phyloP scores from a whole-genome alignment of 2,329 filamentous ascomycete species.

The Penicillium crustosum region DNA sequence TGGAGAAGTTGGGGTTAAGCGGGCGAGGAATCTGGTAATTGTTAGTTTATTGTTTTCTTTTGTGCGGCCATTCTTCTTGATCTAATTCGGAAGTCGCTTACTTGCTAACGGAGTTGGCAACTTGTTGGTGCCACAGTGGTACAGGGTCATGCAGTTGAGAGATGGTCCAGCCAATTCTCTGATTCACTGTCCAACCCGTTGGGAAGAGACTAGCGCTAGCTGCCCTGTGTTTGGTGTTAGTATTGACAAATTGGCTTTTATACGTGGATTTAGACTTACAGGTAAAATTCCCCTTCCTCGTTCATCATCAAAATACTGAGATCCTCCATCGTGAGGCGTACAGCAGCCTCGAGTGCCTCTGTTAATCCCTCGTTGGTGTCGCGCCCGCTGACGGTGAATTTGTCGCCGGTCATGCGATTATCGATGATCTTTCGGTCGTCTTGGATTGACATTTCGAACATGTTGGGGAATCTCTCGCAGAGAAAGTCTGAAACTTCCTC shows the following conservation, averaged over 20 bases:
- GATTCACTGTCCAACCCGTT: conserved; percentile 52
- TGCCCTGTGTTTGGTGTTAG: conserved; percentile 33
- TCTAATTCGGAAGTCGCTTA: conserved; percentile 22
- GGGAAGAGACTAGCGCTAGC: conserved; percentile 56
- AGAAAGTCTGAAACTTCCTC: conserved; percentile 49
- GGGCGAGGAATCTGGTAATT: conserved; percentile 45
- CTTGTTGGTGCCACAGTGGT: conserved; percentile 51
- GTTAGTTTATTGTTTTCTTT: neutral
- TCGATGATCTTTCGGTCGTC: conserved; percentile 35
- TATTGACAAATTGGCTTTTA: neutral
- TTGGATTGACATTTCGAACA: conserved; percentile 39
- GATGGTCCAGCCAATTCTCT: conserved; percentile 52
- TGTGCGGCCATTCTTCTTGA: accelerated
- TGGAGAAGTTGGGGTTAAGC: conserved; percentile 44
- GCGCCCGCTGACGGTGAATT: conserved; percentile 39
- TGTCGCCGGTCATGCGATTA: conserved; percentile 49
- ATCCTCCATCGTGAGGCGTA: conserved; percentile 54
- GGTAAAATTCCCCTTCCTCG: conserved; percentile 48
- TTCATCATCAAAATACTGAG: conserved; percentile 51
- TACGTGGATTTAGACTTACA: conserved; percentile 36
- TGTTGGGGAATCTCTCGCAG: conserved; percentile 43
- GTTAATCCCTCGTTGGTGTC: conserved; percentile 28
- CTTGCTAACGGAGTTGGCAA: conserved; percentile 46
- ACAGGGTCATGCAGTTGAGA: conserved; percentile 50
- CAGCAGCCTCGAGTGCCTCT: conserved; percentile 52